phyloP scores from a whole-genome alignment of 2,329 filamentous ascomycete genomes.

The Sclerotinia spermophila region DNA sequence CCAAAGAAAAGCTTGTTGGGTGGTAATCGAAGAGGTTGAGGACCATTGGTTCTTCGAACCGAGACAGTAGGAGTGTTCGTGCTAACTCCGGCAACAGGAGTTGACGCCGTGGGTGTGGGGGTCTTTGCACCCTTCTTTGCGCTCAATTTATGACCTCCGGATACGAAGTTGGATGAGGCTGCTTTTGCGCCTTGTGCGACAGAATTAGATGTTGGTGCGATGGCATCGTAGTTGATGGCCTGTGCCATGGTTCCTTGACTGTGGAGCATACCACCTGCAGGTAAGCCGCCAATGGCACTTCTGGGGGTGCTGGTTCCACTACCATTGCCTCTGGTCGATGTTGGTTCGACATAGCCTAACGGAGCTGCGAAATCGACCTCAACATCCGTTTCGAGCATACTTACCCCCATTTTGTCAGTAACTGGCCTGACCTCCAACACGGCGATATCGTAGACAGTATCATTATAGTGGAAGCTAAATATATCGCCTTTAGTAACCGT shows the following conservation, averaged over 20 bases:
- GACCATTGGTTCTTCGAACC: constrained; percentile 63
- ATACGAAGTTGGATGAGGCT: constrained; percentile 72
- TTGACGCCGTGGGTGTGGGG: constrained; percentile 67
- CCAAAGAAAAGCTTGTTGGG: constrained; percentile 95
- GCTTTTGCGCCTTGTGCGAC: constrained; percentile 60
- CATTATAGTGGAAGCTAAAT: constrained; percentile 96
- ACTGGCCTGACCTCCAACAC: constrained; percentile 92
- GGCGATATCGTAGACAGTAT: constrained; percentile 86
- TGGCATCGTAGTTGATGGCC: constrained; percentile 92
- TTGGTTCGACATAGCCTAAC: constrained; percentile 88
- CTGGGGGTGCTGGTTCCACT: constrained; percentile 87
- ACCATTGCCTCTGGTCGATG: constrained; percentile 44
- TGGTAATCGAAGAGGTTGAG: constrained; percentile 78
- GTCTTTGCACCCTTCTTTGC: constrained; percentile 78
- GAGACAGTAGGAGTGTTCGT: constrained; percentile 34
- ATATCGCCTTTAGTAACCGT: constrained; percentile 90
- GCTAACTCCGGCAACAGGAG: constrained; percentile 61
- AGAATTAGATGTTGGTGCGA: constrained; percentile 71
- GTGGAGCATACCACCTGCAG: constrained; percentile 72
- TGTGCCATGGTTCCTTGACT: constrained; percentile 92
- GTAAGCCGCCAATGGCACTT: constrained; percentile 60
- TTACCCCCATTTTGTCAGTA: constrained; percentile 77
- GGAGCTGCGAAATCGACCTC: constrained; percentile 94
- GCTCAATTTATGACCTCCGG: constrained; percentile 76
- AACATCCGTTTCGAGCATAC: constrained; percentile 93